Conservation (phyloP, 2,329 filamentous ascomycete species). For the Beauveria sp. region DNA sequence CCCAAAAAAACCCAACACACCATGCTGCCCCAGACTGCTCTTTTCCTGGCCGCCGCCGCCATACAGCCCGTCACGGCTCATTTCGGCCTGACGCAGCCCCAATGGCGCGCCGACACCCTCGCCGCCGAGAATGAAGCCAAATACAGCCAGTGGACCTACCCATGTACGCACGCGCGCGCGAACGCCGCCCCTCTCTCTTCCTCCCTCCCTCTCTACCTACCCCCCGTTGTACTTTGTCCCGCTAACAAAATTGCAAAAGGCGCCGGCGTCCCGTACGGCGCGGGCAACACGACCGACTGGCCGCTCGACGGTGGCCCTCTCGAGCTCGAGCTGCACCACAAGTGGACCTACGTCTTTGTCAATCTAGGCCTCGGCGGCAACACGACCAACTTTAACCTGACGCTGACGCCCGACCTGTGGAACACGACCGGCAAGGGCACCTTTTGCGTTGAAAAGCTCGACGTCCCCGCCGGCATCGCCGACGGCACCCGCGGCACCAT, state of each 20-base stretch:
- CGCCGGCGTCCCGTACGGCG: constrained; percentile 37
- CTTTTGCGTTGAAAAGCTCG: constrained; percentile 57
- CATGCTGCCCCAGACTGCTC: neutral
- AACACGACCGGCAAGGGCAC: constrained; percentile 53
- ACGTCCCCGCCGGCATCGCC: constrained; percentile 43
- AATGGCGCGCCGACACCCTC: constrained; percentile 42
- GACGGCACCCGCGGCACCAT: constrained; percentile 59
- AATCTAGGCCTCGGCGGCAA: constrained; percentile 44
- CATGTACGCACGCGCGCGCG: constrained; percentile 33
- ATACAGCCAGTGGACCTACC: constrained; percentile 42
- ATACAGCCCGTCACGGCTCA: constrained; percentile 36
- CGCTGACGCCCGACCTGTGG: constrained; percentile 51
- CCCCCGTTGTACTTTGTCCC: no score
- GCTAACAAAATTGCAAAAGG: constrained; percentile 24
- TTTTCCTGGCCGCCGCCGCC: constrained; percentile 27
- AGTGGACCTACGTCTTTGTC: constrained; percentile 45
- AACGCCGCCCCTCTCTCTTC: no score
- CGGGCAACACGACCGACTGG: constrained; percentile 44
- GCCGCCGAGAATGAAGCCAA: constrained; percentile 24
- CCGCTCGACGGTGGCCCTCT: constrained; percentile 42
- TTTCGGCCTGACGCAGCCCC: constrained; percentile 39
- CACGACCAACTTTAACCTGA: constrained; percentile 59
- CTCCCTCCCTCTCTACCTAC: no score
- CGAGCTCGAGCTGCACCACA: constrained; percentile 41
- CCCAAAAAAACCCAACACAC: neutral